phyloP scores from a whole-genome alignment of 345 rosid species.

The Moricandia arvensis region DNA sequence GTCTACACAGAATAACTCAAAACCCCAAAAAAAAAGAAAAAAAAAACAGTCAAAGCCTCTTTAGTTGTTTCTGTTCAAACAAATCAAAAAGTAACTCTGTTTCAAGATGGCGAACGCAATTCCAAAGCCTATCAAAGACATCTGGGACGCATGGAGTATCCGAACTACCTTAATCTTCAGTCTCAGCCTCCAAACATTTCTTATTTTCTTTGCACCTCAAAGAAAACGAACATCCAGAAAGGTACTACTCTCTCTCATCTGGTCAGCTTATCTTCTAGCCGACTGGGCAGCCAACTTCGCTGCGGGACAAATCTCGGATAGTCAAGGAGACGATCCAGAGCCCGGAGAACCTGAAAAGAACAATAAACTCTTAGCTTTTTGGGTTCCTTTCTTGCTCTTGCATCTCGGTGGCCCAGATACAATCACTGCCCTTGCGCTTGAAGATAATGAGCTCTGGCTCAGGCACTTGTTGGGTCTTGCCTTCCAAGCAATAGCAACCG shows the following conservation, averaged over 20 bases:
- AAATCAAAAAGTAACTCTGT: not conserved
- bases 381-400: conserved; percentile 43
- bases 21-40: not conserved
- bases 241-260: conserved; percentile 16
- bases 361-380: conserved; percentile 25
- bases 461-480: conserved; percentile 38
- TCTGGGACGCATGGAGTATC: conserved; percentile 35
- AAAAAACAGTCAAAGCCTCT: not conserved
- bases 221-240: conserved; percentile 21
- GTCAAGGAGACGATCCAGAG: conserved; percentile 25
- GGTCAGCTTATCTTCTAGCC: conserved; percentile 39
- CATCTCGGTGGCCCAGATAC: conserved; percentile 50
- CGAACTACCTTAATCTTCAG: conserved; percentile 34
- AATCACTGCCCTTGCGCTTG: conserved; percentile 45
- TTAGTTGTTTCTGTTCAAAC: not conserved
- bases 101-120: conserved; percentile 10
- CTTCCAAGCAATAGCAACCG: conserved; percentile 29
- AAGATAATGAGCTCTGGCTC: conserved; percentile 43
- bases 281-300: conserved; percentile 36
- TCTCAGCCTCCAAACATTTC: conserved; percentile 35
- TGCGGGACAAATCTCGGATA: conserved; percentile 32
- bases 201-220: conserved; percentile 35
- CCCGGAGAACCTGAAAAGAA: not conserved
- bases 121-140: conserved; percentile 24
- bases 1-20: conserved; percentile 1